A percentile compares a stretch with the other conserved stretches of the same genome.
These are phyloP conservation scores for Aphanomyces invadans DNA, from an alignment of 352 stramenopile genomes.

Conservation along the genomic window DNA sequence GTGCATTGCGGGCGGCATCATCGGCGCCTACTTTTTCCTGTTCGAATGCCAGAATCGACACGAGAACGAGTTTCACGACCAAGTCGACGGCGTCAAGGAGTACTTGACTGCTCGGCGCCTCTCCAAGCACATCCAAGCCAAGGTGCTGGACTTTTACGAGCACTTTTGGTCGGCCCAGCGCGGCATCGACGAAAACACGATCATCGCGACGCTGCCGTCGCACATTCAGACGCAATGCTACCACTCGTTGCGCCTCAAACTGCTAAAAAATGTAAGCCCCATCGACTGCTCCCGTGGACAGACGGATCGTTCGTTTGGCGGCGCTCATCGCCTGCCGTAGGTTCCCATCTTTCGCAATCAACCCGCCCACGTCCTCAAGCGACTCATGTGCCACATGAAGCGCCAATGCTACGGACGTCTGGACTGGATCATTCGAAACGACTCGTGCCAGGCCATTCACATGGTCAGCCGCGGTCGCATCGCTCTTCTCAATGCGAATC, in stretches of 20 bases:
- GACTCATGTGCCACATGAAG: background rate
- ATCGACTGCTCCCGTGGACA: no score
- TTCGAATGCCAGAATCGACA: constrained; percentile 19
- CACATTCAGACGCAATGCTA: constrained; percentile 16
- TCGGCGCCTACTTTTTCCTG: constrained; percentile 9
- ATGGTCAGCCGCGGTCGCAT: constrained; percentile 10
- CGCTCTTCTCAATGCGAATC: background rate
- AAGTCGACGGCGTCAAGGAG: constrained; percentile 17
- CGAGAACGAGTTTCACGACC: constrained; percentile 13
- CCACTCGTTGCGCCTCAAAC: background rate
- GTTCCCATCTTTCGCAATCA: constrained; percentile 3
- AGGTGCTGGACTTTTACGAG: constrained; percentile 21
- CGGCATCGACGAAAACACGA: constrained; percentile 9
- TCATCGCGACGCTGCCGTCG: constrained; percentile 9
- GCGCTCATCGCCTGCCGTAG: no score
- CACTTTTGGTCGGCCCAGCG: constrained; percentile 15
- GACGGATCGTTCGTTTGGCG: no score
- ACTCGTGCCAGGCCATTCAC: background rate
- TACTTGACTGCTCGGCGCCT: background rate
- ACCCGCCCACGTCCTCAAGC: background rate
- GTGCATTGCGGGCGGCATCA: background rate
- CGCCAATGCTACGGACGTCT: background rate
- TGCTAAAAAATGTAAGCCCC: constrained; percentile 12
- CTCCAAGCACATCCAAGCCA: constrained; percentile 14
- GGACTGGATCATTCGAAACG: constrained; percentile 8